A percentile compares a stretch with the other conserved stretches of the same genome.
Evolutionary conservation across 2,329 filamentous ascomycete species (phyloP).

Genomic region (Ophiostoma pallidulum): DNA sequence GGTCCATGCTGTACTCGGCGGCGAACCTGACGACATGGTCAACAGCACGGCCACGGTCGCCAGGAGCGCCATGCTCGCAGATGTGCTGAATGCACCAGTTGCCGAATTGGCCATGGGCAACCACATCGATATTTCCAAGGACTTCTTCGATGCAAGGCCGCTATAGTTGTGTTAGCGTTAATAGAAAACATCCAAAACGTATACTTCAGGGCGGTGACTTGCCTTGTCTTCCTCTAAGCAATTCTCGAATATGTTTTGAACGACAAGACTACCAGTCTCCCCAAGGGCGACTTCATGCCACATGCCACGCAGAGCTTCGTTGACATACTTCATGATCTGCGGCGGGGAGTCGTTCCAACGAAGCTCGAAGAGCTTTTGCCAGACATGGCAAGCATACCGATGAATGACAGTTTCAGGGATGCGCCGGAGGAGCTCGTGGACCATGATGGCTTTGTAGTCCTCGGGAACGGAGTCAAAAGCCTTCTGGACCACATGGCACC

Average conservation of each 20-base stretch:
- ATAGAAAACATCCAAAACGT: neutral
- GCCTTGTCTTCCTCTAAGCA: constrained; percentile 98
- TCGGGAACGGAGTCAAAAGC: constrained; percentile 97
- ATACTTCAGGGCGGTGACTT: constrained; percentile 20
- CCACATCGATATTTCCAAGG: constrained; percentile 85
- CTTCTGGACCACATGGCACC: constrained; percentile 96
- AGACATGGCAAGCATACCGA: constrained; percentile 96
- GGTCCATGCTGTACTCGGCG: constrained; percentile 96
- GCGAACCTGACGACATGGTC: constrained; percentile 92
- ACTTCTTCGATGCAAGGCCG: constrained; percentile 97
- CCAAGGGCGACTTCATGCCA: constrained; percentile 98
- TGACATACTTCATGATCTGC: constrained; percentile 98
- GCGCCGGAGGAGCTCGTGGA: constrained; percentile 88
- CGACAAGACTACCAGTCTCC: constrained; percentile 93
- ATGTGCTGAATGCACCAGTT: constrained; percentile 99
- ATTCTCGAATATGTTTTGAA: constrained; percentile 99
- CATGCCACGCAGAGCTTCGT: constrained; percentile 89
- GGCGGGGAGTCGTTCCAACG: constrained; percentile 91
- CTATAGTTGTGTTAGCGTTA: constrained; percentile 34
- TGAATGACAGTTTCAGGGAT: constrained; percentile 98
- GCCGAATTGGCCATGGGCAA: constrained; percentile 94
- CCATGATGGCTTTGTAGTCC: constrained; percentile 97
- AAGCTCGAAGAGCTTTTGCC: constrained; percentile 98
- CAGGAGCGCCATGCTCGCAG: constrained; percentile 87
- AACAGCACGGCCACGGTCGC: constrained; percentile 84